Conservation (phyloP, 257 asterid species). For the Mentha longifolia region DNA sequence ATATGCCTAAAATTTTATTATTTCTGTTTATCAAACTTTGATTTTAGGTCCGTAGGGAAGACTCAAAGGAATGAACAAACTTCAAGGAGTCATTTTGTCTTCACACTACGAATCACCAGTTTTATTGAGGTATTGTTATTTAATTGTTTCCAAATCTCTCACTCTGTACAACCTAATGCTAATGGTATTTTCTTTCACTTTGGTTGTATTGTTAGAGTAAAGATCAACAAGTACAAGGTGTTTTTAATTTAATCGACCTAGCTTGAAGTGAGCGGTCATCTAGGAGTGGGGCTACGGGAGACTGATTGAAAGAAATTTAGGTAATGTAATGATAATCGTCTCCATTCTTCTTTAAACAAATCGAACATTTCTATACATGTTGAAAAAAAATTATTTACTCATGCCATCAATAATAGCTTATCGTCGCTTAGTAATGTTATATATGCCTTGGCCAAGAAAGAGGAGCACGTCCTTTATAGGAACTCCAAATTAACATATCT, state of each 20-base stretch:
- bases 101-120: conserved; percentile 78
- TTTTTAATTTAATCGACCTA: conserved; percentile 84
- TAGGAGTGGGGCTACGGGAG: conserved; percentile 91
- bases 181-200: conserved; percentile 5
- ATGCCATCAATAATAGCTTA: conserved; percentile 93
- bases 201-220: conserved; percentile 59
- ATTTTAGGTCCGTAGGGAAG: conserved; percentile 89
- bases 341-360: background rate
- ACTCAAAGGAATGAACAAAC: conserved; percentile 97
- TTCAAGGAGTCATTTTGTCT: conserved; percentile 91
- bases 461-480: conserved; percentile 90
- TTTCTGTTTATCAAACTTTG: too few relatives aligned
- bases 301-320: conserved; percentile 92
- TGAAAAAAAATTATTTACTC: conserved; percentile 22
- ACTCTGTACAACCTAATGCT: background rate
- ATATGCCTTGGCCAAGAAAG: conserved; percentile 92
- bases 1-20: too few relatives aligned
- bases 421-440: conserved; percentile 92
- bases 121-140: conserved; percentile 65
- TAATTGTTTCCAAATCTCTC: background rate
- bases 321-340: conserved; percentile 40
- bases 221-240: conserved; percentile 92
- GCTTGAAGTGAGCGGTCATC: conserved; percentile 99
- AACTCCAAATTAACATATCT: conserved; percentile 97
- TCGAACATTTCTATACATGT: conserved; percentile 5